Evolutionary conservation across 2,329 filamentous ascomycete species (phyloP), one percentile per base, ranked within the genome.

Genomic region (Didymella pinodella): DNA sequence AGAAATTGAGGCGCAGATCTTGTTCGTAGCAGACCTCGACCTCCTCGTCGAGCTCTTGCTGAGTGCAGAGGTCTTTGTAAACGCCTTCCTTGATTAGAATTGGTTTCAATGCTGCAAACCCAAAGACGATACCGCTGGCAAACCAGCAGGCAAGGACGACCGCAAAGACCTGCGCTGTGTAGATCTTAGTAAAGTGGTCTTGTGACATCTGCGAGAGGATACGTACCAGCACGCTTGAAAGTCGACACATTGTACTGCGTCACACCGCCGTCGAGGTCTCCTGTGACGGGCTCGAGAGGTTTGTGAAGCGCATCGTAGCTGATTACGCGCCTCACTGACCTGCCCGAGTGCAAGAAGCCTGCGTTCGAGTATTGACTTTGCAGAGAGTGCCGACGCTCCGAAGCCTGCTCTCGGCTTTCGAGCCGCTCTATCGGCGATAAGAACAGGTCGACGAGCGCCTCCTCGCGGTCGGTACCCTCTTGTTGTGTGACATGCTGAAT

Each of bases 401-500:
- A 65, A 10, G 65, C 63, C 36, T 68, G 67, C 48, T 74, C 69
- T 59, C 69, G 65, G 51, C 68, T 72, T 38, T 57, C 46, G 25
- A 69, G 64, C 36, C 74, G 74, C 49, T 76, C 72, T 61, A 76
- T 66, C 45, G 73, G 72, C 51, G 72, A 67, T 20, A 77, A 63
- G 47, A 76, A 75, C 41, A 77, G 63, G 55, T 76, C 72, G 52
- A 73, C 70, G 34, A 76, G 65, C 3, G 74, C 74, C 63, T 77
- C 75, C 44, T 82, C 78, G 57, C 80, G 76, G 66, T 84, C 82
- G 46, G 75, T 75, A 62, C 82, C 82, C 68, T 84, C 82, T 66
- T 81, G 76, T 50, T 77, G 75, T 47, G 80, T 80, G 55, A 84
- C 81, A 70, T 83, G 82, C 69, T 84, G 82, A 58, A 82, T 76